Conservation (phyloP, 2,329 filamentous ascomycete species). For the Epichloe gansuensis region DNA sequence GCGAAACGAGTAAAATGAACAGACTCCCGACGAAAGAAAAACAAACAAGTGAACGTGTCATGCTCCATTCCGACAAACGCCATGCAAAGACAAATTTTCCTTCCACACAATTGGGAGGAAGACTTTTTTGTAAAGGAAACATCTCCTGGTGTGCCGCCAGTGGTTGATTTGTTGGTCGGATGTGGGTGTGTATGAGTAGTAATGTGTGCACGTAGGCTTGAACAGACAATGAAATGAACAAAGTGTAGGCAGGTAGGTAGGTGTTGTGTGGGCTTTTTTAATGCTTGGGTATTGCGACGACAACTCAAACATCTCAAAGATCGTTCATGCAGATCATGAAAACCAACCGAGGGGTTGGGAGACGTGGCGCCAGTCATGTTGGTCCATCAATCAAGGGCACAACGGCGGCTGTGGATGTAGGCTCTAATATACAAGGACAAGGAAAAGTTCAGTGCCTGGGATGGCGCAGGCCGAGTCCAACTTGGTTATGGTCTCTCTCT, state of each 20-base stretch:
- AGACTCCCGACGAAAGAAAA: slow-evolving; percentile 8
- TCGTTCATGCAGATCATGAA: slow-evolving; percentile 39
- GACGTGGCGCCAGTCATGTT: background rate
- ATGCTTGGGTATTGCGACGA: slow-evolving; percentile 8
- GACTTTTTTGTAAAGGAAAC: slow-evolving; percentile 8
- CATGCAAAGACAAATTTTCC: slow-evolving; percentile 19
- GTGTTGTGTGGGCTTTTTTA: background rate
- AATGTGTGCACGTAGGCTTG: slow-evolving; percentile 6
- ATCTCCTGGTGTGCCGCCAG: slow-evolving; percentile 6
- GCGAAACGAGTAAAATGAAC: slow-evolving; percentile 9
- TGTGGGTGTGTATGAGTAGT: slow-evolving; percentile 6
- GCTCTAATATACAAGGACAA: slow-evolving; percentile 18
- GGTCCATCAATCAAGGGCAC: background rate
- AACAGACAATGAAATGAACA: slow-evolving; percentile 1
- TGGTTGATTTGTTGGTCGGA: slow-evolving; percentile 3
- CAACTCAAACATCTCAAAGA: slow-evolving; percentile 23
- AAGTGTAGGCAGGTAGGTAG: slow-evolving; percentile 9
- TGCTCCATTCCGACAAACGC: slow-evolving; percentile 19
- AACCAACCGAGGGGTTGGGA: slow-evolving; percentile 4
- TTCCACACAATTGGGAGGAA: slow-evolving; percentile 7
- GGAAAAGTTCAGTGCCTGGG: slow-evolving; percentile 4
- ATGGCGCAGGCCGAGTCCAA: slow-evolving; percentile 11
- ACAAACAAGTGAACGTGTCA: slow-evolving; percentile 12
- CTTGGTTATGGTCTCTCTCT: slow-evolving; percentile 11
- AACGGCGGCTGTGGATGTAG: background rate